Evolutionary conservation across 345 rosid species (phyloP).

Genomic region (Populus pruinosa): DNA sequence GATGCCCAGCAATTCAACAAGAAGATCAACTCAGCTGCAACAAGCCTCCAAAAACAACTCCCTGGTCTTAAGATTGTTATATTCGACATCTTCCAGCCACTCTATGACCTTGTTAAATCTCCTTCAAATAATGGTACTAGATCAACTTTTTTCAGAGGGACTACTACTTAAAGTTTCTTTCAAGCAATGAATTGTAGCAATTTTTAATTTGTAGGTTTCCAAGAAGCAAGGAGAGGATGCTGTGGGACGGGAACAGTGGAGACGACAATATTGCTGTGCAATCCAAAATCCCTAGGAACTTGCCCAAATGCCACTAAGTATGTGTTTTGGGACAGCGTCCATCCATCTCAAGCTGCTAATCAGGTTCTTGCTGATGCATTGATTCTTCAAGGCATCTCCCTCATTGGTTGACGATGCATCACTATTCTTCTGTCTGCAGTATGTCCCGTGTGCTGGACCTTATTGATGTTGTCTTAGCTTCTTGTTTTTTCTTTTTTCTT

Average conservation of each 20-base stretch:
- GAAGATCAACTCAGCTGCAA: slow-evolving; percentile 56
- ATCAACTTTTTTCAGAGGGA: too few species aligned
- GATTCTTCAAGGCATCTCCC: slow-evolving; percentile 63
- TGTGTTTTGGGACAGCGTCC: slow-evolving; percentile 93
- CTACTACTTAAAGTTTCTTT: not conserved
- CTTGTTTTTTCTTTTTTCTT: not conserved
- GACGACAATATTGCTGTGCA: slow-evolving; percentile 72
- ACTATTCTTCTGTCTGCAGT: not conserved
- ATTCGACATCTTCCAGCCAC: slow-evolving; percentile 75
- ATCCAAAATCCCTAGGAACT: slow-evolving; percentile 65
- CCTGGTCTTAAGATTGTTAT: slow-evolving; percentile 71
- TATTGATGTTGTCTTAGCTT: not conserved
- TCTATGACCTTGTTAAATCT: slow-evolving; percentile 53
- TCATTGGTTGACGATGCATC: slow-evolving; percentile 24
- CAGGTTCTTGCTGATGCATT: slow-evolving; percentile 68
- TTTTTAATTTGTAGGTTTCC: slow-evolving; percentile 47
- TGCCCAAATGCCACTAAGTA: slow-evolving; percentile 78
- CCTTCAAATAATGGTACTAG: slow-evolving; percentile 55
- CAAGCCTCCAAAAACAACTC: slow-evolving; percentile 60
- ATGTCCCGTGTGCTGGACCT: not conserved
- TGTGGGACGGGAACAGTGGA: slow-evolving; percentile 87
- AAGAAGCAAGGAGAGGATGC: slow-evolving; percentile 80
- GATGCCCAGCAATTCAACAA: slow-evolving; percentile 75
- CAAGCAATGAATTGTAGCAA: not conserved
- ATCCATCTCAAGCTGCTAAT: slow-evolving; percentile 91